Percentiles rank a stretch among this genome's conserved stretches.
phyloP scores from a whole-genome alignment of 2,329 filamentous ascomycete genomes.

The Karstenula rhodostoma region DNA sequence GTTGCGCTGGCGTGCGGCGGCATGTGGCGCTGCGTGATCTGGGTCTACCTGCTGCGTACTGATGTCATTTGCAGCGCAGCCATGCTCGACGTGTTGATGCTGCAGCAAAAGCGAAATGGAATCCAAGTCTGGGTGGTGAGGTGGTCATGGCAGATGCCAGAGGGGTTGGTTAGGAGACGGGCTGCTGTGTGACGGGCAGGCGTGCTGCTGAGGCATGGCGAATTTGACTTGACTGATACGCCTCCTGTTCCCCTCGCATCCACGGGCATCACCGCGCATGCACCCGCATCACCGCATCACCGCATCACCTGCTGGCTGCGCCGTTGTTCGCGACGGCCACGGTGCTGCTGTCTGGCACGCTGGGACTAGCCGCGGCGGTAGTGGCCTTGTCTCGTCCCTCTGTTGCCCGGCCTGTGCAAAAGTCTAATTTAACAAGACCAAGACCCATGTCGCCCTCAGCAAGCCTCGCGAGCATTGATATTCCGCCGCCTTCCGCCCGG shows the following conservation, averaged over 20 bases:
- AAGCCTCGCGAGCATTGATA: constrained; percentile 47
- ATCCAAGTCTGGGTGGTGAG: too few species aligned
- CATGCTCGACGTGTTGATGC: background rate
- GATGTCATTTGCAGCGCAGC: constrained; percentile 12
- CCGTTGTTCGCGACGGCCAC: background rate
- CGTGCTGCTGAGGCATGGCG: background rate
- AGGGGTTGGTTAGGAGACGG: background rate
- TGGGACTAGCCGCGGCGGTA: constrained; percentile 1
- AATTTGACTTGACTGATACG: background rate
- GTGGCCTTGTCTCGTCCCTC: too few species aligned
- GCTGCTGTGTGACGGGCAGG: background rate
- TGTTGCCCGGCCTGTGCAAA: constrained; percentile 14
- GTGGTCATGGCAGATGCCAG: too few species aligned
- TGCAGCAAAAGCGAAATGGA: background rate
- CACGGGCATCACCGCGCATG: constrained; percentile 6
- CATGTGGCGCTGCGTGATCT: constrained; percentile 8
- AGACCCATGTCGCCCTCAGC: constrained; percentile 25
- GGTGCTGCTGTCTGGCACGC: too few species aligned
- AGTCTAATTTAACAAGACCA: constrained; percentile 30
- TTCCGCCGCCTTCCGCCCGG: constrained; percentile 29
- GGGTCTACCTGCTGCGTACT: too few species aligned
- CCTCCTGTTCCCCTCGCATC: background rate
- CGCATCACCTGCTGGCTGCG: background rate
- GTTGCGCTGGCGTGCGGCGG: constrained; percentile 2
- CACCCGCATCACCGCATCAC: background rate